Percentiles rank a stretch among this genome's conserved stretches.
phyloP scores from a whole-genome alignment of 148 eudicot species.

The Rhododendron kiyosumense region DNA sequence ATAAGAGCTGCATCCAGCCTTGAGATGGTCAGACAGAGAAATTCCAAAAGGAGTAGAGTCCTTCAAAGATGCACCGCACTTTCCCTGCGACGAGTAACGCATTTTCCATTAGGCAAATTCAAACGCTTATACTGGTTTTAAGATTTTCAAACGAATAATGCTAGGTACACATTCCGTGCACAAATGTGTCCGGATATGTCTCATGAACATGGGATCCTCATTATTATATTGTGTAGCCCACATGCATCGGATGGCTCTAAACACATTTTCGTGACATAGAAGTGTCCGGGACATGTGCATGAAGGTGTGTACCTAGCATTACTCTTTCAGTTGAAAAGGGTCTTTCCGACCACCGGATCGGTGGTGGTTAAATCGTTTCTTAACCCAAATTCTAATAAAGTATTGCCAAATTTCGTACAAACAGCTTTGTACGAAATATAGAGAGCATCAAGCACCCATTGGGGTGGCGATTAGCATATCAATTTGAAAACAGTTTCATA shows the following conservation, averaged over 20 bases:
- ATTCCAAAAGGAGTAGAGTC: conserved; percentile 54
- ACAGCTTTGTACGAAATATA: background rate
- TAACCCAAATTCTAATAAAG: background rate
- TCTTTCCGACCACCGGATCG: background rate
- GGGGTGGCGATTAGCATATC: background rate
- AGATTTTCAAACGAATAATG: background rate
- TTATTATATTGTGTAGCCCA: background rate
- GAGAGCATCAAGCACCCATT: background rate
- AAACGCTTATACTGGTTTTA: background rate
- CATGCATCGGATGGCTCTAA: no score
- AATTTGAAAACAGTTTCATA: background rate
- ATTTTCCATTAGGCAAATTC: background rate
- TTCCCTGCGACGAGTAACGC: conserved; percentile 32
- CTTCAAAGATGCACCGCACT: conserved; percentile 34
- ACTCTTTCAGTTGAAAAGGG: background rate
- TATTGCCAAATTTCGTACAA: background rate
- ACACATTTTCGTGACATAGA: background rate
- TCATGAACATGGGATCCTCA: no score
- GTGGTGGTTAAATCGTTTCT: background rate
- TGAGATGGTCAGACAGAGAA: conserved; percentile 38
- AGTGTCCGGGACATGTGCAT: background rate
- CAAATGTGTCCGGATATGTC: background rate
- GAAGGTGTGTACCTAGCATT: background rate
- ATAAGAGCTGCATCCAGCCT: conserved; percentile 41
- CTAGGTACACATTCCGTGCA: background rate